Base-by-base conservation (phyloP, 441 rosid genomes). In the Erodium chrysanthum region DNA sequence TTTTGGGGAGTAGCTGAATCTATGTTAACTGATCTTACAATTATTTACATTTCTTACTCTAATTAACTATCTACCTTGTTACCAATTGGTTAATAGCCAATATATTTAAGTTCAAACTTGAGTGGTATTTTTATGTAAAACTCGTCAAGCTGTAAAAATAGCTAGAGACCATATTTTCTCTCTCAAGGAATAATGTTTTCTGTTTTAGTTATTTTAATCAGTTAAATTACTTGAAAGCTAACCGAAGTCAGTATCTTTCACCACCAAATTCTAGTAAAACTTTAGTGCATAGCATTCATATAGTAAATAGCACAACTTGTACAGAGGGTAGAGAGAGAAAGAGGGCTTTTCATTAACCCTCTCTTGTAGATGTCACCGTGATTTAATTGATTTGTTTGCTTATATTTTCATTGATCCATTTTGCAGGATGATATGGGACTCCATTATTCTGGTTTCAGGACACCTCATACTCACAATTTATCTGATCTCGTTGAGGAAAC, bases 401-500 rank as follows among this genome's bases (percentile, higher is more conserved):
- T 23, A 59, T 23, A 62, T n/a, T 27, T 27, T 22, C 35, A 70
- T 54, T 50, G 71, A 20, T 44, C 33, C 66, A 25, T 70, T 73
- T 74, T 79, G 66, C 82, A 95, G 98, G 86, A 82, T 74, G 80
- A 74, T 71, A 69, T 84, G 71, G 96, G 85, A 77, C 78, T 88
- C 71, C 99, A 92, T 81, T 88, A 86, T 82, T 77, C 91, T 44
- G 98, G 99, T 72, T 86, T 92, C 84, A 85, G 82, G 84, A 92
- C 98, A n/a, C 96, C 91, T 78, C 88, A 95, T 78, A 82, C 92
- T 78, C 87, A 92, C 77, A 95, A 95, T 82, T 76, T 92, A 73
- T 92, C 97, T 77, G 96, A 90, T 83, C 89, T 92, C 66, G 93
- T 95, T 67, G 89, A 75, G 77, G 87, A 76, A 72, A 80, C 84